Base-by-base conservation (phyloP, 177 flowering plant genomes). In the Vitis hybrid region DNA sequence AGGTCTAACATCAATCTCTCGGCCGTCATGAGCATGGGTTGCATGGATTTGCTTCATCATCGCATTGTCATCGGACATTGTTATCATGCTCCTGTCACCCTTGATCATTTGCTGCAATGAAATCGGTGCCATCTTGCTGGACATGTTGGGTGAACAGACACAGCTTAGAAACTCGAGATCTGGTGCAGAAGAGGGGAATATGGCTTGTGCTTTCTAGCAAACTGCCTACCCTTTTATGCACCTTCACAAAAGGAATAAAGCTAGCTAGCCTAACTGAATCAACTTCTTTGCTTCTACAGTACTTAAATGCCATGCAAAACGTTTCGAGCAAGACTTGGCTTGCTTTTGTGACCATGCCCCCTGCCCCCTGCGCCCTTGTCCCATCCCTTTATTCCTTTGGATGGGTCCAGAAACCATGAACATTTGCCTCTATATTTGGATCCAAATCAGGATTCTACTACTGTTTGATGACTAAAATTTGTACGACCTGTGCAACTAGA, bases 21-120 rank as follows among this genome's bases (percentile, higher is more conserved):
- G 74, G 18, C 76, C 81, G 67, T 81, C 86, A 0, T 86, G 85
- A 49, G 67, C 57, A 71, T 88, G 89, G 9, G 81, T 81, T 1
- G 66, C 77, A 35, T 16, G 58, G 30, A 88, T 75, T 27, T 81
- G 83, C 75, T 73, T 87, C 73, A 66, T n/a, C 77, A 81, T 72
- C n/a, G 70, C 74, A 65, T 24, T 75, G 19, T 85, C 88, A 46
- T 83, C 88, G 1, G 83, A 75, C 54, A 75, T 21, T 54, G 72
- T 16, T 27, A 76, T 50, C 78, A 64, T 61, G 68, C 74, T n/a
- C 24, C 16, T 15, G 62, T 70, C 76, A 7, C 70, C 24, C 60
- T 54, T 70, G 69, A 71, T 68, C 66, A 68, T 56, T 51, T 71
- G 50, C 62, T 76, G 72, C 52, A 63, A 19, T 18, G 68, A 11